Evolutionary conservation across 2,329 filamentous ascomycete species (phyloP).

Genomic region (Didymella exigua): DNA sequence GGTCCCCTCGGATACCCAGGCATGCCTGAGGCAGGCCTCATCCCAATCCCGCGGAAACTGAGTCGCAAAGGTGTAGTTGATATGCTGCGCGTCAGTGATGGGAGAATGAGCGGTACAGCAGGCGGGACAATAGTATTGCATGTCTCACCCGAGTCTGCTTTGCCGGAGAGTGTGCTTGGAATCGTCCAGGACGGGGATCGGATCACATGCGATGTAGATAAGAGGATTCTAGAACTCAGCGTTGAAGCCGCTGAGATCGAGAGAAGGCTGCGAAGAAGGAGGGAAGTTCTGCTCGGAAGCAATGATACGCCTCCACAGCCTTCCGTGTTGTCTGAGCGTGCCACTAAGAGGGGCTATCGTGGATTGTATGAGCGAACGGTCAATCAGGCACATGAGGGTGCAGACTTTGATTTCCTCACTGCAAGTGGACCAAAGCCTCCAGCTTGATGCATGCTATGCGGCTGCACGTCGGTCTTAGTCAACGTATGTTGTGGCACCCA

Average conservation of each 20-base stretch:
- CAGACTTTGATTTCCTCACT: constrained; percentile 65
- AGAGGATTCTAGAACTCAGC: constrained; percentile 50
- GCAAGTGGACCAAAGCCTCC: constrained; percentile 19
- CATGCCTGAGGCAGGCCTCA: constrained; percentile 89
- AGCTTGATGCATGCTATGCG: neutral
- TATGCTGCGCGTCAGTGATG: constrained; percentile 61
- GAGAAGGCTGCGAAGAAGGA: constrained; percentile 43
- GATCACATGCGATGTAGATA: constrained; percentile 55
- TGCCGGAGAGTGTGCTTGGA: constrained; percentile 57
- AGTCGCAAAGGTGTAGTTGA: constrained; percentile 55
- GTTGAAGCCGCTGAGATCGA: constrained; percentile 51
- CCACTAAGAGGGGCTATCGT: constrained; percentile 58
- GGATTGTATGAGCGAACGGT: constrained; percentile 65
- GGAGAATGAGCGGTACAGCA: constrained; percentile 62
- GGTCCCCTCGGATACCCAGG: constrained; percentile 88
- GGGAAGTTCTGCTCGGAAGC: constrained; percentile 32
- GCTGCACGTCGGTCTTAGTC: neutral
- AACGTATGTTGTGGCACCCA: neutral
- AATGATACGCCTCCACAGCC: constrained; percentile 1
- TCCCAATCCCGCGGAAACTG: constrained; percentile 74
- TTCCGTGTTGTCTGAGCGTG: constrained; percentile 9
- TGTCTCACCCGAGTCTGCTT: constrained; percentile 58
- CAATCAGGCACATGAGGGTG: constrained; percentile 64
- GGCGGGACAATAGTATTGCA: constrained; percentile 62
- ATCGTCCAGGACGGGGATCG: constrained; percentile 56